Conservation (phyloP, 2,329 filamentous ascomycete species). For the Colletotrichum sojae region DNA sequence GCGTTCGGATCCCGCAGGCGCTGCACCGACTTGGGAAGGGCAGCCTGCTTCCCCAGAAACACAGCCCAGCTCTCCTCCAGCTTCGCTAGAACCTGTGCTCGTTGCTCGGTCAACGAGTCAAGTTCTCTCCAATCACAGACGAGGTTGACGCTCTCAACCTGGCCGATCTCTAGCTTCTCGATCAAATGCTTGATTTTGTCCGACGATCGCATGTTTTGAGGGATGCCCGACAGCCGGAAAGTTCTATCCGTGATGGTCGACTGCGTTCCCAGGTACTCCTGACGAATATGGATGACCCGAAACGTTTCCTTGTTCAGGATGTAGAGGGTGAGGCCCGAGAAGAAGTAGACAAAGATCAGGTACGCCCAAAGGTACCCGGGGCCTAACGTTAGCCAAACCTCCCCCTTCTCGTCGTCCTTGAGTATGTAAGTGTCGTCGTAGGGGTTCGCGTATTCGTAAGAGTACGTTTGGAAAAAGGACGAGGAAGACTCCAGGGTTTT, state of each 20-base stretch:
- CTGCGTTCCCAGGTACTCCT: conserved; percentile 93
- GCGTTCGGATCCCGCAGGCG: conserved; percentile 42
- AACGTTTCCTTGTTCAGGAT: conserved; percentile 87
- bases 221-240: conserved; percentile 91
- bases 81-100: conserved; percentile 75
- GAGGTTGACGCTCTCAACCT: conserved; percentile 88
- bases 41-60: conserved; percentile 72
- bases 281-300: conserved; percentile 86
- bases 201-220: conserved; percentile 82
- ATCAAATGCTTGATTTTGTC: conserved; percentile 87
- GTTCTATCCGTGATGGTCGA: conserved; percentile 97
- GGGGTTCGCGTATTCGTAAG: neutral
- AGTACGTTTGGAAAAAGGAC: neutral
- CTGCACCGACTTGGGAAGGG: conserved; percentile 53
- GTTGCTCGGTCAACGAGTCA: conserved; percentile 79
- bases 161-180: conserved; percentile 89
- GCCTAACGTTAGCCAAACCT: conserved; percentile 48
- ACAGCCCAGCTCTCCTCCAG: conserved; percentile 89
- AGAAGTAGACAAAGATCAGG: conserved; percentile 93
- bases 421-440: conserved; percentile 23
- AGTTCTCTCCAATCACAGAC: conserved; percentile 90
- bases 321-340: conserved; percentile 85
- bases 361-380: conserved; percentile 88
- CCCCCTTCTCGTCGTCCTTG: conserved; percentile 50
- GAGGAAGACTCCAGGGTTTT: neutral